A percentile compares a stretch with the other conserved stretches of the same genome.
These are phyloP conservation scores for Lophiotrema nucula DNA, from an alignment of 495 filamentous ascomycete genomes.

Conservation along the genomic window DNA sequence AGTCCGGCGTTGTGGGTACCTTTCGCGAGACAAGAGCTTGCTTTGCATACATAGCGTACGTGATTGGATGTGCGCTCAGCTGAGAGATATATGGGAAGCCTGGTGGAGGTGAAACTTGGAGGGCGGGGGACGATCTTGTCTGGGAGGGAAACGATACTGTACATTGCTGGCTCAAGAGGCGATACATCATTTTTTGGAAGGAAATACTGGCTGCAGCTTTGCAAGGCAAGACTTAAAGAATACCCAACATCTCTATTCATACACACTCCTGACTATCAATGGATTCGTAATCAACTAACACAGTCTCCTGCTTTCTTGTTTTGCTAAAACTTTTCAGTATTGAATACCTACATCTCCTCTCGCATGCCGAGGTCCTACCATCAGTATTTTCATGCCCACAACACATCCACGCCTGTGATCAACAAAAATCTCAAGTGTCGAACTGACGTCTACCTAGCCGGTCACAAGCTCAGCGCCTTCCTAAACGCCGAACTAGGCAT, in stretches of 20 bases:
- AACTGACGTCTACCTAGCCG: not conserved
- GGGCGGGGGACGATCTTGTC: not conserved
- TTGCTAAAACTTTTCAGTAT: not conserved
- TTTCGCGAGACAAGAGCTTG: not conserved
- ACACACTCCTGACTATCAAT: too few relatives aligned
- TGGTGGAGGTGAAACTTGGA: not conserved
- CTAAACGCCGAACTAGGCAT: not conserved
- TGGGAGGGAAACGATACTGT: not conserved
- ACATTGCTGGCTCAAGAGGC: not conserved
- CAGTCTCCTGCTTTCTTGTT: too few relatives aligned
- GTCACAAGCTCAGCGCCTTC: not conserved
- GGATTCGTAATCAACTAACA: too few relatives aligned
- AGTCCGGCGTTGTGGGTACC: not conserved
- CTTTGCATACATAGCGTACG: not conserved
- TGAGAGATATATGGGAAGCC: not conserved
- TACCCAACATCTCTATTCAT: not conserved
- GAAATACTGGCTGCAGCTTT: too few relatives aligned
- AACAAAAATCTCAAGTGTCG: not conserved
- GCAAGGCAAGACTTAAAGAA: not conserved
- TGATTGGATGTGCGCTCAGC: not conserved
- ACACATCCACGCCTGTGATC: not conserved
- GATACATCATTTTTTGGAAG: not conserved
- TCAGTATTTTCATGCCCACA: not conserved
- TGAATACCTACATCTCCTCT: not conserved
- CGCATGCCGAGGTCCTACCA: not conserved